Evolutionary conservation across 164 flowering plant species (phyloP).

Genomic region (Kalanchoe fedtschenkoi): DNA sequence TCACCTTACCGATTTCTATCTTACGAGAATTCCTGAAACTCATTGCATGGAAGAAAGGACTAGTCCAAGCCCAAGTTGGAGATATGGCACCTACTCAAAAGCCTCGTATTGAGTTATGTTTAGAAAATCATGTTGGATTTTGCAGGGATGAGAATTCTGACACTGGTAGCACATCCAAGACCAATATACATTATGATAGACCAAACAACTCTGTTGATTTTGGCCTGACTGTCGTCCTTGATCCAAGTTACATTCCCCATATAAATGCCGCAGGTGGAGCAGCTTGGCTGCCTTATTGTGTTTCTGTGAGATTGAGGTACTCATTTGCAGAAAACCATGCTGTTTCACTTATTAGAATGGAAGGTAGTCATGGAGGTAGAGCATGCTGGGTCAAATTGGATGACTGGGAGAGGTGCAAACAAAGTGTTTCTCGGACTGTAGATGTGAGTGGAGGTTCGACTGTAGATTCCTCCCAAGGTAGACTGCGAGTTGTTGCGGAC

Average conservation of each 20-base stretch:
- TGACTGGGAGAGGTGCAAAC: slow-evolving; percentile 91
- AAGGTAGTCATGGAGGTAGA: slow-evolving; percentile 96
- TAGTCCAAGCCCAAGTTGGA: slow-evolving; percentile 69
- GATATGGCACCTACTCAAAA: slow-evolving; percentile 74
- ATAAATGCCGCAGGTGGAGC: slow-evolving; percentile 97
- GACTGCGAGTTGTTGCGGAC: slow-evolving; percentile 74
- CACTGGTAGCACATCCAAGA: slow-evolving; percentile 47
- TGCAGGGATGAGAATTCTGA: slow-evolving; percentile 30
- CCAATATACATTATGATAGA: slow-evolving; percentile 85
- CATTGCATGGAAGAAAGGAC: slow-evolving; percentile 94
- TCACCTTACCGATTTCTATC: slow-evolving; percentile 87
- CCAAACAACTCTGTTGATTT: slow-evolving; percentile 79
- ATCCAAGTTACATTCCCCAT: slow-evolving; percentile 79
- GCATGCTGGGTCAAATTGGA: slow-evolving; percentile 77
- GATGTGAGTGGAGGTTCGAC: slow-evolving; percentile 37
- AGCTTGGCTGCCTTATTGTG: slow-evolving; percentile 98
- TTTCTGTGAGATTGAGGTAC: slow-evolving; percentile 81
- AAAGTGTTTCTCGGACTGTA: slow-evolving; percentile 63
- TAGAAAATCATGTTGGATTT: slow-evolving; percentile 75
- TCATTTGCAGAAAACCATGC: slow-evolving; percentile 64
- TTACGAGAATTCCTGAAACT: slow-evolving; percentile 87
- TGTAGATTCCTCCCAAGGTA: slow-evolving; percentile 57
- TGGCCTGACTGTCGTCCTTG: slow-evolving; percentile 88
- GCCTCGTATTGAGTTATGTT: slow-evolving; percentile 86
- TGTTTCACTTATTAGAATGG: slow-evolving; percentile 78